Percentiles rank a stretch among this genome's conserved stretches.
Evolutionary conservation across 192 early-diverging fungal genomes (phyloP).

Genomic region (Dissophora globulifera): DNA sequence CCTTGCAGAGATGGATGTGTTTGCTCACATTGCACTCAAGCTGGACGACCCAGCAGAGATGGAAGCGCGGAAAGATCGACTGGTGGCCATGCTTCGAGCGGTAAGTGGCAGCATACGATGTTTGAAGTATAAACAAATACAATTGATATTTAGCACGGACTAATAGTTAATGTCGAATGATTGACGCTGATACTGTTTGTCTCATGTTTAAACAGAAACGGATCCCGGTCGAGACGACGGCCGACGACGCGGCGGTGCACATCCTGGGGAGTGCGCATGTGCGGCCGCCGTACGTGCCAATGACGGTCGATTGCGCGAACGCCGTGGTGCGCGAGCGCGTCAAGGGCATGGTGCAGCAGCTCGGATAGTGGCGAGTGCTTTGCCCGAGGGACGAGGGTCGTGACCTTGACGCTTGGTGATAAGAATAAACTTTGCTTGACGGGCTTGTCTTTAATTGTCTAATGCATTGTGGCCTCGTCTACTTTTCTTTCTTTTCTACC

Average conservation of each 20-base stretch:
- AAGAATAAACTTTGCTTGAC: background rate
- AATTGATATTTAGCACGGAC: background rate
- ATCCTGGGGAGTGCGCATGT: conserved; percentile 55
- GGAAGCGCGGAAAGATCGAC: conserved; percentile 22
- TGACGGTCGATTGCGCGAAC: conserved; percentile 57
- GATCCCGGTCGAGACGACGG: conserved; percentile 51
- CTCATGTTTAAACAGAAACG: conserved; percentile 53
- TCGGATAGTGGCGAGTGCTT: background rate
- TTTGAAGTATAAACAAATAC: background rate
- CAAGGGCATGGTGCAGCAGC: conserved; percentile 52
- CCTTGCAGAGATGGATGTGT: conserved; percentile 23
- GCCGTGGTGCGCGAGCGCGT: conserved; percentile 57
- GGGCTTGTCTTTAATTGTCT: background rate
- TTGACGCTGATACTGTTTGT: too few species aligned
- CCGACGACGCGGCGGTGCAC: conserved; percentile 51
- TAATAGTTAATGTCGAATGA: background rate
- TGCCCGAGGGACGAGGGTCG: background rate
- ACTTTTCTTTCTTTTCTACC: background rate
- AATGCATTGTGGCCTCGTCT: background rate
- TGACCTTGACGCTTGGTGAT: background rate
- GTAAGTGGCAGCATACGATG: conserved; percentile 2
- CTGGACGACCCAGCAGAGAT: conserved; percentile 1
- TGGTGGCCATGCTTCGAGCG: conserved; percentile 30
- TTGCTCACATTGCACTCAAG: conserved; percentile 3
- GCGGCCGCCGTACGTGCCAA: conserved; percentile 55